Percentiles rank a stretch among this genome's conserved stretches.
These are phyloP conservation scores for Lactarius sanguifluus DNA, from an alignment of 768 basidiomycete species.

Conservation along the genomic window DNA sequence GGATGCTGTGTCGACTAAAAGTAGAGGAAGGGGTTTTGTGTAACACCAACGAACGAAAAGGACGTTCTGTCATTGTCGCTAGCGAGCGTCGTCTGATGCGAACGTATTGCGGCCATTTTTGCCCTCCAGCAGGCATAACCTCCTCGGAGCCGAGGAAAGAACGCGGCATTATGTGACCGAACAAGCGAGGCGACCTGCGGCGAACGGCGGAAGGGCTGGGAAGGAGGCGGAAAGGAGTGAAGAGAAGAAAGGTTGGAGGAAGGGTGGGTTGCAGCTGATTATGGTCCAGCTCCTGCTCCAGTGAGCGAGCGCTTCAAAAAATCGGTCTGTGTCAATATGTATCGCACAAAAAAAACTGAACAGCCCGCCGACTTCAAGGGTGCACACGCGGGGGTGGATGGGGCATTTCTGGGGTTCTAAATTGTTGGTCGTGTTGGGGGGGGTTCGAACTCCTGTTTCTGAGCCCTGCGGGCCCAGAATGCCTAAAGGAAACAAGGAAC, in stretches of 20 bases:
- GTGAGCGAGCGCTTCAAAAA: not conserved
- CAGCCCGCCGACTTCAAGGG: not conserved
- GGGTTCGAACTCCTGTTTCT: not conserved
- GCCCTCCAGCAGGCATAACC: not conserved
- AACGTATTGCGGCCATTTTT: not conserved
- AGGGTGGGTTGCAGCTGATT: not conserved
- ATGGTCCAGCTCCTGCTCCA: not conserved
- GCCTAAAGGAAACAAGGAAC: slow-evolving; percentile 1
- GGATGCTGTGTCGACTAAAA: not conserved
- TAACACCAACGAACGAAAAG: not conserved
- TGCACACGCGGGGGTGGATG: not conserved
- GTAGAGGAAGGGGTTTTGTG: not conserved
- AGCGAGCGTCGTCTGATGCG: not conserved
- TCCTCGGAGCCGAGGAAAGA: not conserved
- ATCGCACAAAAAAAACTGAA: not conserved
- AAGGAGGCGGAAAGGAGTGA: no score
- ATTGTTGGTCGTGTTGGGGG: not conserved
- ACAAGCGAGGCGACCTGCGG: not conserved
- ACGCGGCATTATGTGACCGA: not conserved
- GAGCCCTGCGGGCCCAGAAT: not conserved
- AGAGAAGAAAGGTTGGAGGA: not conserved
- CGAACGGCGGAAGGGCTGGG: no score
- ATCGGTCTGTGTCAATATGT: not conserved
- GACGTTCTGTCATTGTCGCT: not conserved
- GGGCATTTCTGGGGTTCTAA: not conserved